Evolutionary conservation across 1,284 basidiomycete species (phyloP).

Genomic region (Thelephora terrestris): DNA sequence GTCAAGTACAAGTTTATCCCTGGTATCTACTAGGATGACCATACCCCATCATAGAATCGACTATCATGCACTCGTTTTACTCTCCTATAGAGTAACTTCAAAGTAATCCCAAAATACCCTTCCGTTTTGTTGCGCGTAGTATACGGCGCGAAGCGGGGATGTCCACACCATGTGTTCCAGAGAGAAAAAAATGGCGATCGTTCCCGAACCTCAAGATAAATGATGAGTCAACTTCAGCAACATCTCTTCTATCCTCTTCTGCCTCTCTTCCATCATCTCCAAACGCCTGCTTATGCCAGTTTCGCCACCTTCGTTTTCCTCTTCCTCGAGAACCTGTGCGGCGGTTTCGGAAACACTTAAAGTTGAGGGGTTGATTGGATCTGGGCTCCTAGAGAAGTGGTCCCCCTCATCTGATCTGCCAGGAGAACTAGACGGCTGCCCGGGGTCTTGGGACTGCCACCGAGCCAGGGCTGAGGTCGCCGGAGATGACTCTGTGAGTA

Average conservation of each 20-base stretch:
- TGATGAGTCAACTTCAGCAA: conserved; percentile 27
- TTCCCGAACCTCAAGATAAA: too few relatives aligned
- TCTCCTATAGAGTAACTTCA: too few relatives aligned
- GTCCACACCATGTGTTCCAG: too few relatives aligned
- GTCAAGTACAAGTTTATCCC: conserved; percentile 91
- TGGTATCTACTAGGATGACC: conserved; percentile 38
- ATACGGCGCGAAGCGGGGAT: too few relatives aligned
- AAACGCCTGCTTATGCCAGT: conserved; percentile 32
- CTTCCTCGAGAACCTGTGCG: conserved; percentile 27
- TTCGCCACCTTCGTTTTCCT: conserved; percentile 21
- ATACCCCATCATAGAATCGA: too few relatives aligned
- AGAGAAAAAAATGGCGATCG: too few relatives aligned
- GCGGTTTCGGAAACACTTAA: conserved; percentile 25
- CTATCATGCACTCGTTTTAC: too few relatives aligned
- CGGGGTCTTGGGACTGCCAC: not conserved
- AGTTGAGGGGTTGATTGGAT: not conserved
- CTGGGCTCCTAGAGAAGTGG: conserved; percentile 5
- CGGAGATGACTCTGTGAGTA: conserved; percentile 8
- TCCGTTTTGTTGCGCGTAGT: too few relatives aligned
- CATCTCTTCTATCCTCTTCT: conserved; percentile 55
- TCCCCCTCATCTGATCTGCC: conserved; percentile 1
- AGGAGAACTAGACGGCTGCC: not conserved
- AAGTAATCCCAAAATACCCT: too few relatives aligned
- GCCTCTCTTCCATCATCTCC: conserved; percentile 48
- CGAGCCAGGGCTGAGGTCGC: conserved; percentile 1